A percentile compares a stretch with the other conserved stretches of the same genome.
phyloP scores from a whole-genome alignment of 192 early-diverging fungal species.

The Coemansia sp. region DNA sequence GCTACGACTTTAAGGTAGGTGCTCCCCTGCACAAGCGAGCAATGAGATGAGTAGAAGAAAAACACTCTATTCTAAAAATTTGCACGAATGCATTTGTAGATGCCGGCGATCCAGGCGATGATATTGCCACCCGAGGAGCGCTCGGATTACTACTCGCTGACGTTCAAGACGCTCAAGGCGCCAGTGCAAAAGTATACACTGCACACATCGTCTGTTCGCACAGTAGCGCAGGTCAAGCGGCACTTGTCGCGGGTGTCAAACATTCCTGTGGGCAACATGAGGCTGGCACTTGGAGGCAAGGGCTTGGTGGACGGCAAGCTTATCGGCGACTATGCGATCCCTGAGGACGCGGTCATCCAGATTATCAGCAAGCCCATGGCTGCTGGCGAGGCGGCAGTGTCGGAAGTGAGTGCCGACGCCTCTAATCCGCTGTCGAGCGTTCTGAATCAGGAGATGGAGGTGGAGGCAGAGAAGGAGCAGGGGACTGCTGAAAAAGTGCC shows the following conservation, averaged over 20 bases:
- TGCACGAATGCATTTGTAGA: constrained; percentile 16
- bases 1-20: constrained; percentile 39
- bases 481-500: no score
- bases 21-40: no score
- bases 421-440: constrained; percentile 31
- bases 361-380: constrained; percentile 33
- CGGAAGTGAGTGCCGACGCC: constrained; percentile 7
- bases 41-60: no score
- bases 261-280: constrained; percentile 27
- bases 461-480: neutral
- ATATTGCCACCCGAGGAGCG: constrained; percentile 20
- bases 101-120: constrained; percentile 21
- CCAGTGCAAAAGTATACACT: constrained; percentile 47
- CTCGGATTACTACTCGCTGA: constrained; percentile 38
- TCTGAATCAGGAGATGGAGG: constrained; percentile 8
- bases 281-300: constrained; percentile 35
- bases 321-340: constrained; percentile 43
- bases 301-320: constrained; percentile 44
- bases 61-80: no score
- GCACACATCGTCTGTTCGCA: constrained; percentile 37
- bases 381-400: neutral
- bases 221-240: constrained; percentile 40
- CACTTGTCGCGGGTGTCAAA: constrained; percentile 34
- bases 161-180: constrained; percentile 40
- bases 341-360: constrained; percentile 34